Evolutionary conservation across 1,284 basidiomycete species (phyloP), one percentile per base, ranked within the genome.

Genomic region (Heliocybe sulcata): DNA sequence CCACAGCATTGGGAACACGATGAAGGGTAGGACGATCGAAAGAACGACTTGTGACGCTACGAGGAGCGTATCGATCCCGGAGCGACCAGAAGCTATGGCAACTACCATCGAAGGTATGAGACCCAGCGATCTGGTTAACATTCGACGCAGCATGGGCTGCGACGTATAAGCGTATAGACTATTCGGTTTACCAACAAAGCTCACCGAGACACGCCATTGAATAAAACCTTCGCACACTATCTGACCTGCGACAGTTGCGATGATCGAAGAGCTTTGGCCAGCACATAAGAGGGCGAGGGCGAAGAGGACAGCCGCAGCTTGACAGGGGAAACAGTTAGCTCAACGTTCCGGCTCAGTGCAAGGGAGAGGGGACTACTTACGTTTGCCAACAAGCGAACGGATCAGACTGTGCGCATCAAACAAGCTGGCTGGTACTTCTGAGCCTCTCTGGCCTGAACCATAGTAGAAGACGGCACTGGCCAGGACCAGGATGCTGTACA

Each of bases 221-320:
- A 99, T 79, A 70, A 98, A 97, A 0, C 96, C 96, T 71, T 98
- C 96, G 0, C 87, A 89, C 31, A 98, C 90, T 47, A 94, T 87
- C 70, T 98, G 88, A 0, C 95, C 96, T 0, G 94, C 90, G 11
- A 98, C 79, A 0, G 94, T 98, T 6, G 92, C 94, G 1, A 97
- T 92, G 58, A 98, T 83, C 9, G 90, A 92, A 0, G 96, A 92
- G 60, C 91, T 93, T 75, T 98, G 94, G 2, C 95, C 95, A 0
- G 94, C 80, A 35, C 87, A 85, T 9, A 97, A 78, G 6, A 97
- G 72, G 0, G 90, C 91, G 38, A 98, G 67, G 0, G 94, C 94
- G 63, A 97, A 97, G 49, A 96, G 71, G 29, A 87, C 81, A 0
- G 87, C 94, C 14, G 91, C 85, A 42, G 79, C 90, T 82, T 57